phyloP scores from a whole-genome alignment of 495 filamentous ascomycete genomes.

The Neurospora sp. region DNA sequence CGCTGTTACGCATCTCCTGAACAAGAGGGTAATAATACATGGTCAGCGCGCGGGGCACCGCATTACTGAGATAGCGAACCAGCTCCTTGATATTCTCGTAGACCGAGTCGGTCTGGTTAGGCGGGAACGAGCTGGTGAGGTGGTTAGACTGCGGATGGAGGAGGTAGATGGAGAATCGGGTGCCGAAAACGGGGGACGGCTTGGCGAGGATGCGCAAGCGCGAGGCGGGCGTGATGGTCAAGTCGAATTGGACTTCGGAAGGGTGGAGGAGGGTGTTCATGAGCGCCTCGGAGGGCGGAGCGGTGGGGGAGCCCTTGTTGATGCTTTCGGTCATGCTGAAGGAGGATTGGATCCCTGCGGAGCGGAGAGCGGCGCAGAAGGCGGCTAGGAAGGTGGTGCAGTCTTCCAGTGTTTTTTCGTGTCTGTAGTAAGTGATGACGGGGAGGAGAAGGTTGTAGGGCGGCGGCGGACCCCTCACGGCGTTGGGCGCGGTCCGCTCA shows the following conservation, averaged over 20 bases:
- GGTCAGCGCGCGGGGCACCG: slow-evolving; percentile 18
- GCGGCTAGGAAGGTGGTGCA: slow-evolving; percentile 9
- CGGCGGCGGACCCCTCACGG: slow-evolving; percentile 33
- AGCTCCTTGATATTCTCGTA: slow-evolving; percentile 11
- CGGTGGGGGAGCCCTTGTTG: slow-evolving; percentile 10
- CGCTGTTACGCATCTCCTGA: not conserved
- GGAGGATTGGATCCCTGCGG: slow-evolving; percentile 15
- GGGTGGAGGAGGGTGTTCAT: slow-evolving; percentile 13
- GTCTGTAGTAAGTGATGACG: slow-evolving; percentile 52
- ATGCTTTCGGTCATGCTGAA: slow-evolving; percentile 18
- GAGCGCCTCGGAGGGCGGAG: slow-evolving; percentile 10
- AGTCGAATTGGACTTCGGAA: slow-evolving; percentile 23
- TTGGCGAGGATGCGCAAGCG: slow-evolving; percentile 24
- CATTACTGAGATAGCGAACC: slow-evolving; percentile 13
- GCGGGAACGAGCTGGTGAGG: not conserved
- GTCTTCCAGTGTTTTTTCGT: slow-evolving; percentile 34
- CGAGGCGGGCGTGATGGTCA: slow-evolving; percentile 28
- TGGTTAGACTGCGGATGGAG: slow-evolving; percentile 10
- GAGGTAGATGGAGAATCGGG: slow-evolving; percentile 24
- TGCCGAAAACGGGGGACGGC: slow-evolving; percentile 17
- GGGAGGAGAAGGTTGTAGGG: slow-evolving; percentile 56
- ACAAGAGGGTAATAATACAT: slow-evolving; percentile 6
- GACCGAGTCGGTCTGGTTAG: slow-evolving; percentile 4
- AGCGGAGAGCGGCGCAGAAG: slow-evolving; percentile 12
- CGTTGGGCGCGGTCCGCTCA: not conserved